These are phyloP conservation scores for Tausonia pullulans DNA, from an alignment of 1,284 basidiomycete genomes.

Conservation along the genomic window DNA sequence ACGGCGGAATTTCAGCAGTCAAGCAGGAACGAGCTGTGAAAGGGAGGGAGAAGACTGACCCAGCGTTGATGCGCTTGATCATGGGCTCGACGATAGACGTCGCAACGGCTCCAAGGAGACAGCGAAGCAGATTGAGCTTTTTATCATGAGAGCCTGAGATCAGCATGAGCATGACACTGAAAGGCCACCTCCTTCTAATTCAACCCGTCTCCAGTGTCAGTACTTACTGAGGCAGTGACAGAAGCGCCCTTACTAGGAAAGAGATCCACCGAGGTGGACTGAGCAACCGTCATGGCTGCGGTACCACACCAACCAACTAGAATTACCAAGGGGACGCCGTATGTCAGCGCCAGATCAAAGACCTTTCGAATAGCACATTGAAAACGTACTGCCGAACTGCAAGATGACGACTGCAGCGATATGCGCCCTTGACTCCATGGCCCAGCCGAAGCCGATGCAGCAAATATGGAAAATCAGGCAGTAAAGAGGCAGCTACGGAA, in stretches of 20 bases:
- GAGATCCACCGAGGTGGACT: too few relatives aligned
- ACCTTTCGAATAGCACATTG: too few relatives aligned
- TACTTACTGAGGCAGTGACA: too few relatives aligned
- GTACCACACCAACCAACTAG: too few relatives aligned
- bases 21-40: conserved; percentile 2
- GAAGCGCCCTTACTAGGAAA: too few relatives aligned
- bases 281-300: too few relatives aligned
- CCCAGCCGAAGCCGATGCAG: conserved; percentile 26
- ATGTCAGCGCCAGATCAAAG: too few relatives aligned
- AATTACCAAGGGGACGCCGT: too few relatives aligned
- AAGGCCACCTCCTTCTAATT: too few relatives aligned
- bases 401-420: conserved; percentile 28
- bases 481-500: neutral
- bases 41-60: conserved; percentile 33
- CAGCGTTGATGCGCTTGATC: conserved; percentile 27
- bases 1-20: neutral
- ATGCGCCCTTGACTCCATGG: conserved; percentile 22
- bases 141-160: too few relatives aligned
- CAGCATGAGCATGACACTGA: too few relatives aligned
- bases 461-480: conserved; percentile 21
- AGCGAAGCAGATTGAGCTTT: conserved; percentile 27
- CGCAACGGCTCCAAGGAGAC: conserved; percentile 30
- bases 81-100: conserved; percentile 24
- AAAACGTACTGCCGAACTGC: conserved; percentile 19
- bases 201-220: too few relatives aligned